Percentiles rank a stretch among this genome's conserved stretches.
These are phyloP conservation scores for Trametopsis cervina DNA, from an alignment of 768 basidiomycete genomes.

Conservation along the genomic window DNA sequence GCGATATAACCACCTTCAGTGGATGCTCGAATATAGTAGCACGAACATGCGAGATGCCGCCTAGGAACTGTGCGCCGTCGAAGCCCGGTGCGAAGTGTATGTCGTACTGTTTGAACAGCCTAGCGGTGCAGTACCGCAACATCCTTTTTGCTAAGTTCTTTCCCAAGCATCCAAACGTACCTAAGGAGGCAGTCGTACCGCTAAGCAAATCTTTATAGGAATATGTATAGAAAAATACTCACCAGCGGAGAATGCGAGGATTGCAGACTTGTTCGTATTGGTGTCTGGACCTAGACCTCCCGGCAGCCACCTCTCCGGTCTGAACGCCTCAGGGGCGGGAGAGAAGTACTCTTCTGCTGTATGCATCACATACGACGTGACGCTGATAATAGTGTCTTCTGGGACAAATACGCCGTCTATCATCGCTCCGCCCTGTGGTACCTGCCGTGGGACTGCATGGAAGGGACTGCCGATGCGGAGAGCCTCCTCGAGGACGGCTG, in stretches of 20 bases:
- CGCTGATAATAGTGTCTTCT: conserved; percentile 22
- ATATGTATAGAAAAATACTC: not conserved
- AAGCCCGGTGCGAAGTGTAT: conserved; percentile 23
- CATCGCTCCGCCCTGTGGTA: conserved; percentile 20
- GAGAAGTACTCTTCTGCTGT: conserved; percentile 26
- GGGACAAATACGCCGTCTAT: conserved; percentile 27
- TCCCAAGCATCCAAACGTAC: conserved; percentile 27
- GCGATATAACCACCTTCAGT: no score
- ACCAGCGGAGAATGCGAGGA: conserved; percentile 17
- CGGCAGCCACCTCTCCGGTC: conserved; percentile 12
- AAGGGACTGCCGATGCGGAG: conserved; percentile 27
- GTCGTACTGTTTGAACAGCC: conserved; percentile 24
- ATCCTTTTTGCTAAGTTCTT: conserved; percentile 25
- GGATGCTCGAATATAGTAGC: conserved; percentile 24
- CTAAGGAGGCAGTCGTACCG: no score
- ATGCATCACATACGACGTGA: conserved; percentile 25
- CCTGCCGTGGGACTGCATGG: conserved; percentile 23
- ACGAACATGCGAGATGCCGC: conserved; percentile 25
- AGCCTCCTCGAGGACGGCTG: conserved; percentile 26
- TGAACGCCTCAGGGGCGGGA: conserved; percentile 15
- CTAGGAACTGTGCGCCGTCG: conserved; percentile 20
- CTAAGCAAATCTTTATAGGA: not conserved
- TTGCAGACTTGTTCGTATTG: conserved; percentile 5
- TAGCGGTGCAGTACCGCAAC: conserved; percentile 22
- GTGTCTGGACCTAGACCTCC: conserved; percentile 5